Conservation (phyloP, 768 basidiomycete species). For the Calocybe cyanea region DNA sequence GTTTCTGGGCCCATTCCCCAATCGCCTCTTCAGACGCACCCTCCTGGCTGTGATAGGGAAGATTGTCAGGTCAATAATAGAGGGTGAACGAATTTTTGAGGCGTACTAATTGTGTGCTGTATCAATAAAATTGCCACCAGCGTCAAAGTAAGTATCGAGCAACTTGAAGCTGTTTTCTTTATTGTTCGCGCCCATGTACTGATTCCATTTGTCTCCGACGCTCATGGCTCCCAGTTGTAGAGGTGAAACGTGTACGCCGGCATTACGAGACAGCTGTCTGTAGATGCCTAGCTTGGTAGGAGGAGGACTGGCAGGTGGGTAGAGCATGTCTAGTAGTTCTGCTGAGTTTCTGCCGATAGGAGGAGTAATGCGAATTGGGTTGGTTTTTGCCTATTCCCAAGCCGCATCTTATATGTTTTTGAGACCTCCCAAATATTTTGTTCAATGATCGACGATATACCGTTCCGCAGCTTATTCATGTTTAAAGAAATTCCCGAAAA, state of each 20-base stretch:
- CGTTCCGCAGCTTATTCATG: no score
- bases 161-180: slow-evolving; percentile 36
- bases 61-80: not conserved
- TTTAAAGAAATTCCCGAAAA: no score
- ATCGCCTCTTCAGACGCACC: slow-evolving; percentile 39
- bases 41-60: slow-evolving; percentile 26
- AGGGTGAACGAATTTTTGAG: not conserved
- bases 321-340: not conserved
- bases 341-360: no score
- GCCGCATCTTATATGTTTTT: no score
- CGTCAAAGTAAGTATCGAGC: slow-evolving; percentile 35
- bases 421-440: no score
- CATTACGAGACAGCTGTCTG: slow-evolving; percentile 32
- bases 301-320: not conserved
- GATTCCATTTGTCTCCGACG: slow-evolving; percentile 35
- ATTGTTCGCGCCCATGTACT: slow-evolving; percentile 26
- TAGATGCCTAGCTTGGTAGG: slow-evolving; percentile 19
- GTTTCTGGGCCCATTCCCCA: slow-evolving; percentile 43
- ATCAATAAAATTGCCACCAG: slow-evolving; percentile 40
- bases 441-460: no score
- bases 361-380: no score
- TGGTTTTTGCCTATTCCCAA: no score
- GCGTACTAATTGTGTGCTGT: slow-evolving; percentile 35
- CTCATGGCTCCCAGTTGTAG: slow-evolving; percentile 45
- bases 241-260: slow-evolving; percentile 46